Base-by-base conservation (phyloP, 345 rosid genomes). In the Clarkia xantiana region DNA sequence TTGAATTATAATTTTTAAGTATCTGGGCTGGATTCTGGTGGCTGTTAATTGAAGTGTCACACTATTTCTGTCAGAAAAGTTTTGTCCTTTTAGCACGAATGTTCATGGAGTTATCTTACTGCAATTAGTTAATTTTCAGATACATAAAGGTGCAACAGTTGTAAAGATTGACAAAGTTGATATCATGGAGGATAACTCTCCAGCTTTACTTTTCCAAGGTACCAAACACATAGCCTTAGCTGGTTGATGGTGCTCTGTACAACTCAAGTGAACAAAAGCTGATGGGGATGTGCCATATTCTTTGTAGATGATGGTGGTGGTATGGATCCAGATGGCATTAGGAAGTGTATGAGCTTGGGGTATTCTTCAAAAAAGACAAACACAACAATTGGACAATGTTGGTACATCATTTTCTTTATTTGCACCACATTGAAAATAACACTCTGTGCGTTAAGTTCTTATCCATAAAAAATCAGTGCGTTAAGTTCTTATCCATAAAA, bases 331-430 rank as follows among this genome's bases (percentile, higher is more conserved):
- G 73, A 71, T 47, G 63, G 74, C 54, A 61, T 90, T 5, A 66
- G 97, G 64, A 90, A 83, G 67, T 90, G 96, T 65, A 77, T 90
- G 96, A 90, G 95, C 76, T 79, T 90, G 82, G 95, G 94, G 16
- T 90, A 86, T 67, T 90, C 97, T n/a, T 72, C 91, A 34, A 90
- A 90, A 78, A 86, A 86, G 64, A 67, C 89, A 14, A 86, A 79
- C 45, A 76, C 76, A 40, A 86, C 96, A 16, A 86, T 90, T 65
- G 94, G 97, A 65, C 94, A 90, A 60, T 90, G 97, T 90, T 29
- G 36, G 36, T 29, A 29, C 36, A 29, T 29, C 7, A 1, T 29
- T 29, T 29, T 29, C 36, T 29, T 29, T 29, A 3, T 29, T 29
- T 4, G 36, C 36, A 7, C 1, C 8, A 29, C 36, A 29, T 29